Evolutionary conservation across 2,329 filamentous ascomycete genomes (phyloP).

Genomic region (Seiridium unicorne): DNA sequence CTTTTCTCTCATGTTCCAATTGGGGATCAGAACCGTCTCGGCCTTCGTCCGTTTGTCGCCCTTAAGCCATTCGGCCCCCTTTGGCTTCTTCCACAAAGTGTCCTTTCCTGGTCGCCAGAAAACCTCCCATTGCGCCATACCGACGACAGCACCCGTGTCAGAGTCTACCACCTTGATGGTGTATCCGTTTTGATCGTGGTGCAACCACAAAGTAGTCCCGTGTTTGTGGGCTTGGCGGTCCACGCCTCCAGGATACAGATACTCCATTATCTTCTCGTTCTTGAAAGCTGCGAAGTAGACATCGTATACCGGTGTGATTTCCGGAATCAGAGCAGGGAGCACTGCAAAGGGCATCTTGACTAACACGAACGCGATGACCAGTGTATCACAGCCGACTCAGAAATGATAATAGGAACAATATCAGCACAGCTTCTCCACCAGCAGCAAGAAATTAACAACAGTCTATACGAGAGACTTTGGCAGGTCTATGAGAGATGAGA

Average conservation of each 20-base stretch:
- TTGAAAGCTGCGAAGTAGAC: conserved; percentile 24
- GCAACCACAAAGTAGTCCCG: conserved; percentile 10
- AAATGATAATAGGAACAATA: too few species aligned
- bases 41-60: conserved; percentile 17
- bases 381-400: too few species aligned
- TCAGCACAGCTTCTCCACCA: too few species aligned
- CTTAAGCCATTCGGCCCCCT: conserved; percentile 19
- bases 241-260: conserved; percentile 14
- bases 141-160: conserved; percentile 20
- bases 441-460: too few species aligned
- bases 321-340: conserved; percentile 18
- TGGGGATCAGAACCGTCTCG: conserved; percentile 15
- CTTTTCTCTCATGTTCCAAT: conserved; percentile 23
- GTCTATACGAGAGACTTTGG: too few species aligned
- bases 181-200: conserved; percentile 13
- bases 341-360: conserved; percentile 20
- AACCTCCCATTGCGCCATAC: conserved; percentile 25
- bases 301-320: conserved; percentile 20
- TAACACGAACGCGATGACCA: too few species aligned
- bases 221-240: conserved; percentile 14
- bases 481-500: too few species aligned
- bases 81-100: conserved; percentile 18
- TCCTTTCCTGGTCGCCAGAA: conserved; percentile 18
- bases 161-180: conserved; percentile 23
- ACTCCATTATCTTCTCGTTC: conserved; percentile 14